Conservation (phyloP, 805 yeast genomes). For the Wickerhamiella occidentalis region DNA sequence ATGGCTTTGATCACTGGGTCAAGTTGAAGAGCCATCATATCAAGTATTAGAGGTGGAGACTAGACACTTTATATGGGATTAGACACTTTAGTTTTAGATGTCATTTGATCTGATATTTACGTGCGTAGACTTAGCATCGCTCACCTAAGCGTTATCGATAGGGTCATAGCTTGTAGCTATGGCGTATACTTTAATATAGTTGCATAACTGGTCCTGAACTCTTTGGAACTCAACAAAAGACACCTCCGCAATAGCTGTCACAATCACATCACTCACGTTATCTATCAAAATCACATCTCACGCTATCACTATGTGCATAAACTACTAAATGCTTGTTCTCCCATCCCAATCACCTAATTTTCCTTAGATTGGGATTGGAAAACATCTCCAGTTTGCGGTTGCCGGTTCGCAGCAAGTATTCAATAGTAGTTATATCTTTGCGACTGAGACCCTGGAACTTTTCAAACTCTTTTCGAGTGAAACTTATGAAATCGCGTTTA, state of each 20-base stretch:
- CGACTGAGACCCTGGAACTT: slow-evolving; percentile 46
- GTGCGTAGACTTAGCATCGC: too few species aligned
- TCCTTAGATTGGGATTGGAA: slow-evolving; percentile 56
- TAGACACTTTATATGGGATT: too few species aligned
- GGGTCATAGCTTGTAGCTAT: too few species aligned
- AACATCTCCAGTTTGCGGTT: slow-evolving; percentile 59
- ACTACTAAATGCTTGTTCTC: background rate
- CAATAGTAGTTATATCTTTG: slow-evolving; percentile 75
- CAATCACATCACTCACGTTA: too few species aligned
- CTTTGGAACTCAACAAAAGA: too few species aligned
- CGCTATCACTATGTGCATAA: background rate
- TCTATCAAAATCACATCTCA: too few species aligned
- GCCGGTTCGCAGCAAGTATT: slow-evolving; percentile 71
- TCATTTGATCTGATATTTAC: too few species aligned
- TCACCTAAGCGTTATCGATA: background rate
- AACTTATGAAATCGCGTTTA: slow-evolving; percentile 35
- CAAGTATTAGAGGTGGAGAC: slow-evolving; percentile 14
- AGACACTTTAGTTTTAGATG: too few species aligned
- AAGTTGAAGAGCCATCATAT: slow-evolving; percentile 28
- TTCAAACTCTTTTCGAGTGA: slow-evolving; percentile 49
- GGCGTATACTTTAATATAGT: too few species aligned
- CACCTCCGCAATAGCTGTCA: too few species aligned
- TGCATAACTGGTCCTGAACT: too few species aligned
- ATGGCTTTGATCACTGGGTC: slow-evolving; percentile 38
- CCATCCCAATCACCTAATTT: slow-evolving; percentile 34